phyloP scores from a whole-genome alignment of 768 basidiomycete species.

The Suillus subaureus region DNA sequence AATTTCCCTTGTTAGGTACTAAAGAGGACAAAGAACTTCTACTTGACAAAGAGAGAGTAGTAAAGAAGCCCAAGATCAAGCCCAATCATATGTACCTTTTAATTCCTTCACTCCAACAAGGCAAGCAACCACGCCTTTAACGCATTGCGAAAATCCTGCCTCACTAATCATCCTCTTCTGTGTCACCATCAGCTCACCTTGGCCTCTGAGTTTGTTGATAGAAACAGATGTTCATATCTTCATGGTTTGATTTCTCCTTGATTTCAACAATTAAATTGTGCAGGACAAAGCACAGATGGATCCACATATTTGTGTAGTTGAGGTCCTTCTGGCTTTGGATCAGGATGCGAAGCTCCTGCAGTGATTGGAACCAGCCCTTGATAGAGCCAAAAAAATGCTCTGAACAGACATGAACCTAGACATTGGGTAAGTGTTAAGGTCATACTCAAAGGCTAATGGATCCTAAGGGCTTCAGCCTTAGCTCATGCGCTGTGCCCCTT shows the following conservation, averaged over 20 bases:
- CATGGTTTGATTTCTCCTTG: not conserved
- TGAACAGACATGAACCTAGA: not conserved
- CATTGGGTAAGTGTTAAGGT: not conserved
- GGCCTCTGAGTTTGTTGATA: not conserved
- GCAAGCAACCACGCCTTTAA: not conserved
- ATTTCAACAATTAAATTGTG: slow-evolving; percentile 2
- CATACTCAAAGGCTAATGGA: too few species aligned
- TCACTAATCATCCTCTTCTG: not conserved
- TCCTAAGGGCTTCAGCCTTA: too few species aligned
- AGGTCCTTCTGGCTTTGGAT: not conserved
- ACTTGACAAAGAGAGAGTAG: too few species aligned
- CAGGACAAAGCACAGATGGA: not conserved
- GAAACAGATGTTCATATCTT: too few species aligned
- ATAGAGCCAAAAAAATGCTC: slow-evolving; percentile 4
- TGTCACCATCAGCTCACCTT: too few species aligned
- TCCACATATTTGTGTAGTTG: not conserved
- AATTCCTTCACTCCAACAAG: not conserved
- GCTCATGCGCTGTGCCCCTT: too few species aligned
- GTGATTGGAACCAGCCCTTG: slow-evolving; percentile 6
- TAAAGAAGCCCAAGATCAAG: too few species aligned
- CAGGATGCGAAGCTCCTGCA: slow-evolving; percentile 1
- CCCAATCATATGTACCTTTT: too few species aligned
- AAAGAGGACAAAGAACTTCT: too few species aligned
- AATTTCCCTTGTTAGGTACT: too few species aligned
- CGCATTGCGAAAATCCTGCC: not conserved